These are phyloP conservation scores for Penicillium bovifimosum DNA, from an alignment of 495 filamentous ascomycete genomes.

Conservation along the genomic window DNA sequence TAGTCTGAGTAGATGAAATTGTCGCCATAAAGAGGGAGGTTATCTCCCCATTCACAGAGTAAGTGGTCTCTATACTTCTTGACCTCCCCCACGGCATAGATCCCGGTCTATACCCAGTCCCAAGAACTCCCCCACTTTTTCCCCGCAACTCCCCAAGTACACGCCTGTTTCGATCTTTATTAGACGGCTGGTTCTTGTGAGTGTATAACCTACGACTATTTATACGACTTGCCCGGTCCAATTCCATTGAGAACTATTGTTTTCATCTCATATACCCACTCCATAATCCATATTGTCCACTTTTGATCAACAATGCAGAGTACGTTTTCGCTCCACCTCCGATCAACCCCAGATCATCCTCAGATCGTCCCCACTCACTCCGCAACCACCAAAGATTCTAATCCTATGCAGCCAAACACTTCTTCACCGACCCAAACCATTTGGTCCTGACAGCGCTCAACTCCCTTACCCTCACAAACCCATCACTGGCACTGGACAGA, in stretches of 20 bases:
- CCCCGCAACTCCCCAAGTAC: constrained; percentile 14
- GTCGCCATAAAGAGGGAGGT: background rate
- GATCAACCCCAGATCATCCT: background rate
- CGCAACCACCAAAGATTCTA: background rate
- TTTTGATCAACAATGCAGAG: constrained; percentile 23
- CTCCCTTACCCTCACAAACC: constrained; percentile 77
- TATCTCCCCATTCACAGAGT: background rate
- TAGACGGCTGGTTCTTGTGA: background rate
- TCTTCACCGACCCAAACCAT: constrained; percentile 78
- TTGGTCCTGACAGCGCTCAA: constrained; percentile 75
- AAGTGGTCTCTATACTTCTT: too few relatives aligned
- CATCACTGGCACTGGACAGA: constrained; percentile 70
- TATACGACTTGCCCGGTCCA: background rate
- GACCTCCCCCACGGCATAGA: too few relatives aligned
- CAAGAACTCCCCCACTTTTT: constrained; percentile 29
- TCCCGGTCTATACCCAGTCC: too few relatives aligned
- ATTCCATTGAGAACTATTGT: background rate
- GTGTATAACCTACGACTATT: constrained; percentile 1
- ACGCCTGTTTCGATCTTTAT: background rate
- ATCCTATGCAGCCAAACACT: constrained; percentile 64
- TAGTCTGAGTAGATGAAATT: background rate
- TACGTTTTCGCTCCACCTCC: constrained; percentile 10
- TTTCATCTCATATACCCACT: background rate
- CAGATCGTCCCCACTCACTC: constrained; percentile 6
- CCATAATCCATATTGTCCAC: background rate